Conservation (phyloP, 768 basidiomycete genomes). For the Lactarius hengduanensis region DNA sequence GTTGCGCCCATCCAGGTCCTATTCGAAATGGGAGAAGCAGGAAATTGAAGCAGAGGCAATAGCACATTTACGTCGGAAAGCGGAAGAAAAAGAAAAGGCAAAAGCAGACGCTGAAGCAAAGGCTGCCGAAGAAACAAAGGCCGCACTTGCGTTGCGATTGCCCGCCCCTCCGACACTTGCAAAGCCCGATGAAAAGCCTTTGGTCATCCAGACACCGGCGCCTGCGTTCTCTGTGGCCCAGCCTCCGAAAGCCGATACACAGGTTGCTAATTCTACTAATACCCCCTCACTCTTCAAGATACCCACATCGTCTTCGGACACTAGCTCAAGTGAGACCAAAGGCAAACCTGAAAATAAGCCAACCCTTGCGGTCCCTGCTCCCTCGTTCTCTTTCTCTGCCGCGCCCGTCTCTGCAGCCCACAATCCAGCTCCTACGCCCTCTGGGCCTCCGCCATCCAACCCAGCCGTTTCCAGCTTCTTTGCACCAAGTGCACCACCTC, state of each 20-base stretch:
- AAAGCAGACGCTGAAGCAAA: slow-evolving; percentile 25
- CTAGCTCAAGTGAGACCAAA: slow-evolving; percentile 6
- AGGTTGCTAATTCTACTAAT: background rate
- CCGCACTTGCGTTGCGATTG: background rate
- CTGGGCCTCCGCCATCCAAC: slow-evolving; percentile 23
- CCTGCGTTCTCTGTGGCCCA: slow-evolving; percentile 13
- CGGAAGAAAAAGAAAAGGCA: slow-evolving; percentile 37
- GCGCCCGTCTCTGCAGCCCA: slow-evolving; percentile 6
- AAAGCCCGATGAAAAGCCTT: slow-evolving; percentile 20
- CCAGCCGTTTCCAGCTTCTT: slow-evolving; percentile 36
- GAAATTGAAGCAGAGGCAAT: slow-evolving; percentile 80
- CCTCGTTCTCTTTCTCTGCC: slow-evolving; percentile 23
- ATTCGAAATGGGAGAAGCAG: slow-evolving; percentile 85
- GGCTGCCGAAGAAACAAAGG: slow-evolving; percentile 37
- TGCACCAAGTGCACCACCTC: slow-evolving; percentile 20
- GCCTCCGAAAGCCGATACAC: slow-evolving; percentile 2
- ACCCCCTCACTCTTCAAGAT: slow-evolving; percentile 14
- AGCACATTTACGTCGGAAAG: slow-evolving; percentile 61
- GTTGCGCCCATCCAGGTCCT: slow-evolving; percentile 43
- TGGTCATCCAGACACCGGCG: background rate
- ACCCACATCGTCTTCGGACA: slow-evolving; percentile 4
- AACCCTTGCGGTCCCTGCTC: background rate
- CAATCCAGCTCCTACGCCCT: background rate
- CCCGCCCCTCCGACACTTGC: slow-evolving; percentile 2
- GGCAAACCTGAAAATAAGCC: slow-evolving; percentile 18